Evolutionary conservation across 345 rosid species (phyloP).

Genomic region (Psidium friedrichsthalianum): DNA sequence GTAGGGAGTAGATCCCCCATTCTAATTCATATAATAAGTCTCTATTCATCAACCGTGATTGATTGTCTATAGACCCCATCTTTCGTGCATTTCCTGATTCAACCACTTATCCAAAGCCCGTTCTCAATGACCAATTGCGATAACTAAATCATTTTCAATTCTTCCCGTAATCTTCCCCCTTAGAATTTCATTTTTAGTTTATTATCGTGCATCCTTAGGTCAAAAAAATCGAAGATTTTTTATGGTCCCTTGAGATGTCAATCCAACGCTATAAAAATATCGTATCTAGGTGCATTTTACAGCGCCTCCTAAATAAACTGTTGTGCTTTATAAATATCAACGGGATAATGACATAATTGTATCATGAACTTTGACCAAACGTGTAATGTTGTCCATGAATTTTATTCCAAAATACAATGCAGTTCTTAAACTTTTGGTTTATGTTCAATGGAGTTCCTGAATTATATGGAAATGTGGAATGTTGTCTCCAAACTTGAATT

Average conservation of each 20-base stretch:
- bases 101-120: neutral
- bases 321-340: neutral
- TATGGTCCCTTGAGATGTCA: neutral
- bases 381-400: no score
- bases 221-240: neutral
- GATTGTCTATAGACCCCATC: neutral
- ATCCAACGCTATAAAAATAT: accelerated
- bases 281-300: accelerated
- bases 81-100: neutral
- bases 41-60: neutral
- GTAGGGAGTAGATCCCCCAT: neutral
- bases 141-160: neutral
- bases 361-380: no score
- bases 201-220: neutral
- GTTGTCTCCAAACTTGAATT: no score
- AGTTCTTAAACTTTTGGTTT: no score
- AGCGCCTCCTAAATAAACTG: no score
- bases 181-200: neutral
- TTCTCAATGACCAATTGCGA: neutral
- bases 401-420: no score
- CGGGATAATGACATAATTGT: no score
- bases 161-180: neutral
- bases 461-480: no score
- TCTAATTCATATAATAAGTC: neutral
- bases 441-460: no score